Percentiles rank a stretch among this genome's conserved stretches.
Evolutionary conservation across 1,139 yeast species (phyloP).

Genomic region (Pichia sp.): DNA sequence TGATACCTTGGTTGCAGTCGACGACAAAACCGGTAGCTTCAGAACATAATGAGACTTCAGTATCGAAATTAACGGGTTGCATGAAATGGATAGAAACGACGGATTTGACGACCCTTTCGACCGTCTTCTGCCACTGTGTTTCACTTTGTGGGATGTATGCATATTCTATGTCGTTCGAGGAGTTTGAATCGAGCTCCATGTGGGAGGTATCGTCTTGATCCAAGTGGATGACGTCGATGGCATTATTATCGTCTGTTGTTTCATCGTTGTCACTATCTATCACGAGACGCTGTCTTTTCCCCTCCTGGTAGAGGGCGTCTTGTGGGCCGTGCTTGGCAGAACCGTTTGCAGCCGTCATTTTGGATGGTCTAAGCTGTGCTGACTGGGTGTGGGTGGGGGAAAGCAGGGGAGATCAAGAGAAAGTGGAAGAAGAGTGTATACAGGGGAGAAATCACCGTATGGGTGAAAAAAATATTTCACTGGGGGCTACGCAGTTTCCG

Average conservation of each 20-base stretch:
- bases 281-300: too few species aligned
- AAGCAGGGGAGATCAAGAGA: too few species aligned
- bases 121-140: conserved; percentile 71
- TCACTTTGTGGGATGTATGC: conserved; percentile 24
- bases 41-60: conserved; percentile 77
- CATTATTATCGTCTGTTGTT: conserved; percentile 1
- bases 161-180: neutral
- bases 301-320: neutral
- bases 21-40: conserved; percentile 98
- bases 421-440: too few species aligned
- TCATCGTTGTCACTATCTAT: conserved; percentile 4
- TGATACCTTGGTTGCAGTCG: conserved; percentile 75
- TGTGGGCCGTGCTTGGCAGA: neutral
- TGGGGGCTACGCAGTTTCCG: too few species aligned
- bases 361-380: too few species aligned
- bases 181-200: neutral
- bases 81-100: conserved; percentile 91
- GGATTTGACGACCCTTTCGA: conserved; percentile 76
- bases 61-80: conserved; percentile 83
- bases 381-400: too few species aligned
- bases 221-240: conserved; percentile 11
- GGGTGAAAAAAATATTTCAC: too few species aligned
- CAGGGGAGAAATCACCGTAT: too few species aligned
- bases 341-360: neutral
- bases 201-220: neutral